Evolutionary conservation across 352 stramenopile species (phyloP).

Genomic region (Phytophthora tubulina): DNA sequence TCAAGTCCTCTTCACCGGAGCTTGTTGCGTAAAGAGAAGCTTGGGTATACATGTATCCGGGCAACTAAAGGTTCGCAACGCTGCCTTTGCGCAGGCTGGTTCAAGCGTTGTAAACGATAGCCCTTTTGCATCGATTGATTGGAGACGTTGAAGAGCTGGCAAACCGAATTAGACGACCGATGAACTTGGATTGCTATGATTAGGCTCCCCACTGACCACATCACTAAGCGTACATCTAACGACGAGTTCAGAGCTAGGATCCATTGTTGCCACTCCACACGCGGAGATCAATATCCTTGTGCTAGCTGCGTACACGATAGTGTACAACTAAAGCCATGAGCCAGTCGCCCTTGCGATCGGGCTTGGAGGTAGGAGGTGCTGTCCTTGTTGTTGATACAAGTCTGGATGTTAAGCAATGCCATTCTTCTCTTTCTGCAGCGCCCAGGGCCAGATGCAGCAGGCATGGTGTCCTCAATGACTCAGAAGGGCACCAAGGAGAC

Average conservation of each 20-base stretch:
- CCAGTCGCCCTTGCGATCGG: constrained; percentile 28
- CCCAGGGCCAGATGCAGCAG: constrained; percentile 36
- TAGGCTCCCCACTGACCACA: constrained; percentile 2
- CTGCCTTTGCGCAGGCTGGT: no score
- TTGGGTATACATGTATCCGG: no score
- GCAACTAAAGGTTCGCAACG: no score
- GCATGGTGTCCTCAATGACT: constrained; percentile 53
- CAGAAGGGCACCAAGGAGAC: constrained; percentile 88
- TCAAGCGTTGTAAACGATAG: no score
- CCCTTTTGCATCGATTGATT: no score
- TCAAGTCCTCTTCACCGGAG: no score
- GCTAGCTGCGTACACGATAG: not conserved
- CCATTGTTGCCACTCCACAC: not conserved
- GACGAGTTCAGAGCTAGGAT: not conserved
- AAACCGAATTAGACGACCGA: constrained; percentile 14
- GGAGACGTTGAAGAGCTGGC: not conserved
- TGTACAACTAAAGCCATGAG: constrained; percentile 27
- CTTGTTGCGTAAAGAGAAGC: no score
- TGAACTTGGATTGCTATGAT: constrained; percentile 27
- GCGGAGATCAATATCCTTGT: not conserved
- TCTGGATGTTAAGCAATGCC: no score
- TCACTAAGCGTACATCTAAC: not conserved
- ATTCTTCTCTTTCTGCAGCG: constrained; percentile 19
- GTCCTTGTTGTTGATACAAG: not conserved
- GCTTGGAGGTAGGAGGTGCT: constrained; percentile 26